A percentile compares a stretch with the other conserved stretches of the same genome.
Evolutionary conservation across 768 basidiomycete species (phyloP).

Genomic region (Leccinum boreale): DNA sequence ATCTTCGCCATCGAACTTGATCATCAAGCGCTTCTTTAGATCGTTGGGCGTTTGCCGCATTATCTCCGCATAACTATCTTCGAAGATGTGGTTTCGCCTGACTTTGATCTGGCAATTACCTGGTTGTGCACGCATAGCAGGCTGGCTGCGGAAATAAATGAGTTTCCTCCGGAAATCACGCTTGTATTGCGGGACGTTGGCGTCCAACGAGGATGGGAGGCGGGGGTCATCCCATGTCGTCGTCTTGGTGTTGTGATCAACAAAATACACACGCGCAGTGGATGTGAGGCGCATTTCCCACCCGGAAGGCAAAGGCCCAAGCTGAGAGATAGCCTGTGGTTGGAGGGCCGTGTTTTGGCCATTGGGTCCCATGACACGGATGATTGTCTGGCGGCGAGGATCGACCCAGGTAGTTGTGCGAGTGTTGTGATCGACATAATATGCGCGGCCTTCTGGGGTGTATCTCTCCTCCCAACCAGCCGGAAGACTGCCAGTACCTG

Average conservation of each 20-base stretch:
- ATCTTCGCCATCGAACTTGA: conserved; percentile 99
- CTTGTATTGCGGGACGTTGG: conserved; percentile 99
- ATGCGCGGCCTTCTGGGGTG: conserved; percentile 96
- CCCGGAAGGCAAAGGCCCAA: conserved; percentile 94
- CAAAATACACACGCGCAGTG: conserved; percentile 98
- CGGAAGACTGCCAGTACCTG: conserved; percentile 84
- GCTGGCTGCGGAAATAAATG: conserved; percentile 99
- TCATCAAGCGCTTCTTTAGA: conserved; percentile 98
- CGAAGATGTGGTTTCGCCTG: conserved; percentile 96
- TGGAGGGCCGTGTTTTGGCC: conserved; percentile 87
- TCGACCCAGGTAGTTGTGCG: conserved; percentile 99
- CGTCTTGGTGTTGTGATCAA: conserved; percentile 99
- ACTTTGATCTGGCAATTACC: conserved; percentile 99
- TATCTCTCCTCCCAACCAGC: conserved; percentile 99
- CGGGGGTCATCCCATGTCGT: conserved; percentile 99
- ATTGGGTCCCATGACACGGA: conserved; percentile 93
- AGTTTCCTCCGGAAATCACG: conserved; percentile 99
- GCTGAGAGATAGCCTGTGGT: conserved; percentile 93
- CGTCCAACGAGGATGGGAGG: conserved; percentile 88
- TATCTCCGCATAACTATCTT: conserved; percentile 99
- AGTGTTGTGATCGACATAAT: conserved; percentile 99
- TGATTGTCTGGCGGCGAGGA: conserved; percentile 92
- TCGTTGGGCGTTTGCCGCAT: conserved; percentile 99
- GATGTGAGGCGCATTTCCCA: conserved; percentile 99
- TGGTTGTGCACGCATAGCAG: conserved; percentile 95